Evolutionary conservation across 805 yeast genomes (phyloP), one percentile per base, ranked within the genome.

Genomic region (Deakozyma indianensis): DNA sequence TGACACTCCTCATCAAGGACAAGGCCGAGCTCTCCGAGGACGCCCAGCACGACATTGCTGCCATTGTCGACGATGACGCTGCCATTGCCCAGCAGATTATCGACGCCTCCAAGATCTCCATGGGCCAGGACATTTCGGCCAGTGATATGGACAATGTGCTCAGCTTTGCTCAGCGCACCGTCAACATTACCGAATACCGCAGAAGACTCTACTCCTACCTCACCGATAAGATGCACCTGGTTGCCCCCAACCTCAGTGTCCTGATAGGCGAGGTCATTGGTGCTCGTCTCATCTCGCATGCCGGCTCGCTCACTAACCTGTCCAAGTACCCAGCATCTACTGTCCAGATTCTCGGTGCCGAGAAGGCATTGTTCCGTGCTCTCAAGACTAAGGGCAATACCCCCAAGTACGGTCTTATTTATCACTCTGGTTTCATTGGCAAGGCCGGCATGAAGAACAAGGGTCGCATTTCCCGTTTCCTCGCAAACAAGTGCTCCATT

Each of bases 251-350:
- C 68, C 75, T 92, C 63, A 79, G 95, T 43, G 95, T 90, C 65
- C 78, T 92, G 65, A 90, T 92, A 62, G 98, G 98, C 65, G 98
- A 92, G 73, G 92, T 90, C 64, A 95, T 92, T 55, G 98, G 98
- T 70, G 98, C 98, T 43, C 78, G 98, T 68, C 77, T 92, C 59
- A 92, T 92, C 54, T 90, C 98, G 48, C 97, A 92, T 60, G 96
- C 98, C 51, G 98, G 98, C 68, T 87, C 96, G 56, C 75, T 92
- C 65, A 88, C 96, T 52, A 90, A 83, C 70, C 72, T 92, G 64
- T 87, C 97, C 48, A 92, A 92, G 65, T 95, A 88, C 71, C 97
- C 98, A 59, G 98, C 98, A 47, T 92, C 98, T 22, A 92, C 98
- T 49, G 96, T 92, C 50, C 98, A 92, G 74, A 87, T 87, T 57